Base-by-base conservation (phyloP, 2,329 filamentous ascomycete species). In the Microascus cirrosus region DNA sequence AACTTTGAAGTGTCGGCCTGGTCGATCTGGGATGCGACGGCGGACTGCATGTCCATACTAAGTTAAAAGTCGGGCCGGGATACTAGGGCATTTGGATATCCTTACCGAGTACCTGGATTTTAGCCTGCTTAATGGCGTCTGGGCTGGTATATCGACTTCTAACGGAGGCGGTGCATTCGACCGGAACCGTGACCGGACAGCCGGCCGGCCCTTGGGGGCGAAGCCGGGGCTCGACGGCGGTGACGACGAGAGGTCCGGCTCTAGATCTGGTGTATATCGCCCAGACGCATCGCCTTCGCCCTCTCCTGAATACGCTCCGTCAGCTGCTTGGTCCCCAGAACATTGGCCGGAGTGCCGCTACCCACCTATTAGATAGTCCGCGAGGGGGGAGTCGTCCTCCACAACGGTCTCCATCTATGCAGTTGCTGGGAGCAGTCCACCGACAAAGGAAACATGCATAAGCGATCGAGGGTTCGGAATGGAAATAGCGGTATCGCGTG, bases 311-410 rank as follows among this genome's bases (percentile, higher is more conserved):
- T 57, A 35, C 60, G 15, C 52, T 55, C n/a, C 42, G 61, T 66
- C 59, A 65, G 64, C 59, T 36, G 45, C 59, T 72, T 12, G 20
- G 42, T 56, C 42, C 55, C 18, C 32, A 22, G 42, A 42, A 35
- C 4, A 3, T 7, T 34, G 39, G 24, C 45, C 12, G 13, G 39
- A n/a, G 13, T 18, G n/a, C 15, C 39, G 55, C 11, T 8, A 18
- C 45, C 67, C 73, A 94, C 92, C 91, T 83, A 92, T 86, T 65
- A 96, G 84, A 75, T 94, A 94, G 67, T 89, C 85, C 69, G 90
- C 91, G 73, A 96, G 80, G 65, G 92, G 92, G 70, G 89, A 89
- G 74, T 91, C 85, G 74, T 94, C 84, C 74, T 88, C 89, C 65
- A 96, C 84, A 66, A 96, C 80, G 67, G 88, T 84, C 81, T 96